Conservation (phyloP, 1,284 basidiomycete genomes). For the Melampsora allii-populina region DNA sequence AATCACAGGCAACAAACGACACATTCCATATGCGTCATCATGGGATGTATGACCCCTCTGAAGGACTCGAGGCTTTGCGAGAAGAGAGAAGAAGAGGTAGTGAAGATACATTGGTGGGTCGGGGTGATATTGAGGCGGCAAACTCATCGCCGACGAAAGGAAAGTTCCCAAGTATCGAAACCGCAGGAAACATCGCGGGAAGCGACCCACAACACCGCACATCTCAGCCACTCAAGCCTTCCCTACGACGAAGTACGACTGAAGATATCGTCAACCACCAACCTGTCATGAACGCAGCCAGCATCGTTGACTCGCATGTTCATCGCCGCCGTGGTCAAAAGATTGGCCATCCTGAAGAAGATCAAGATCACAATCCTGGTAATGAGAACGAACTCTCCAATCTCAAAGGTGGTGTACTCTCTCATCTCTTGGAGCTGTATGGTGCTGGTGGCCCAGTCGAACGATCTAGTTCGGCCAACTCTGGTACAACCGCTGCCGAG, state of each 20-base stretch:
- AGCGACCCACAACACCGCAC: conserved; percentile 37
- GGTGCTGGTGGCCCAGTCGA: conserved; percentile 20
- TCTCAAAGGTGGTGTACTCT: conserved; percentile 35
- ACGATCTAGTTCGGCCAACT: conserved; percentile 24
- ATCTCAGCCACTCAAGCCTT: conserved; percentile 31
- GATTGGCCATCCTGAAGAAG: neutral
- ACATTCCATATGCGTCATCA: neutral
- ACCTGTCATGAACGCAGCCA: conserved; percentile 14
- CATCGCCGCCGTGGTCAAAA: conserved; percentile 17
- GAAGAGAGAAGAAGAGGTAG: conserved; percentile 9
- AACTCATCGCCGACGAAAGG: neutral
- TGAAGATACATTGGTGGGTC: neutral
- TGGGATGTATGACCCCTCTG: conserved; percentile 21
- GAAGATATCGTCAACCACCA: conserved; percentile 33
- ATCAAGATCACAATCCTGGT: neutral
- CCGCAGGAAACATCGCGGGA: neutral
- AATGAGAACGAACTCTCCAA: conserved; percentile 12
- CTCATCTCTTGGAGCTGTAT: conserved; percentile 36
- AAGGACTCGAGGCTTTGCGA: conserved; percentile 6
- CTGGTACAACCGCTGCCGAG: conserved; percentile 26
- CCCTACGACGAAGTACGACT: conserved; percentile 22
- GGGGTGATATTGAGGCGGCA: conserved; percentile 25
- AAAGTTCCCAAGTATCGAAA: conserved; percentile 1
- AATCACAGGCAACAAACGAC: neutral
- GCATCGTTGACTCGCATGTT: conserved; percentile 36